Percentiles rank a stretch among this genome's conserved stretches.
Conservation (phyloP, 2,329 filamentous ascomycete genomes). For the Trichoderma lentiforme region DNA sequence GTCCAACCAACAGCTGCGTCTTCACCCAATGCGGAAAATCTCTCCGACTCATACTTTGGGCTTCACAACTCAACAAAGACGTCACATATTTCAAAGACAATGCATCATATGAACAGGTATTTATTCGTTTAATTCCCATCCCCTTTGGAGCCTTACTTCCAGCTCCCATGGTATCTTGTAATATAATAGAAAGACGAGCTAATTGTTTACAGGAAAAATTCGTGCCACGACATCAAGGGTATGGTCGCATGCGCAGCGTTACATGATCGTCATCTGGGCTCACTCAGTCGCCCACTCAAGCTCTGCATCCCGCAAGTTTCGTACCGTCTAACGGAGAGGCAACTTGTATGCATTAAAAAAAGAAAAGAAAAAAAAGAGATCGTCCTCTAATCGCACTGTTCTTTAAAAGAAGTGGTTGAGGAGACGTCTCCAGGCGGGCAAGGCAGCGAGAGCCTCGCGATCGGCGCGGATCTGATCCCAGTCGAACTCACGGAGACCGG, state of each 20-base stretch:
- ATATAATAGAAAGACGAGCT: conserved; percentile 17
- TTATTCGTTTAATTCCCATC: conserved; percentile 7
- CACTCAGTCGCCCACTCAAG: not conserved
- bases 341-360: not conserved
- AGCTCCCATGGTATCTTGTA: conserved; percentile 16
- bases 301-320: not conserved
- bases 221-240: conserved; percentile 12
- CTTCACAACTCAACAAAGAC: not conserved
- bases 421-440: conserved; percentile 49
- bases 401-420: conserved; percentile 38
- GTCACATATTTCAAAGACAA: not conserved
- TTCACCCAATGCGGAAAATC: not conserved
- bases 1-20: not conserved
- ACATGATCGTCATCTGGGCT: not conserved
- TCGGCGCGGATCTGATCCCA: conserved; percentile 61
- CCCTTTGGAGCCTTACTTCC: not conserved
- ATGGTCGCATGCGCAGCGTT: conserved; percentile 12
- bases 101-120: not conserved
- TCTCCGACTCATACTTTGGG: not conserved
- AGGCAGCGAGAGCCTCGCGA: conserved; percentile 46
- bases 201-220: conserved; percentile 18
- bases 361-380: not conserved
- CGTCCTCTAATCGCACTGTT: not conserved
- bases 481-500: conserved; percentile 62
- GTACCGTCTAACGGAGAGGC: conserved; percentile 2